Percentiles rank a stretch among this genome's conserved stretches.
Evolutionary conservation across 305 asterid species (phyloP).

Genomic region (Fraxinus platypoda): DNA sequence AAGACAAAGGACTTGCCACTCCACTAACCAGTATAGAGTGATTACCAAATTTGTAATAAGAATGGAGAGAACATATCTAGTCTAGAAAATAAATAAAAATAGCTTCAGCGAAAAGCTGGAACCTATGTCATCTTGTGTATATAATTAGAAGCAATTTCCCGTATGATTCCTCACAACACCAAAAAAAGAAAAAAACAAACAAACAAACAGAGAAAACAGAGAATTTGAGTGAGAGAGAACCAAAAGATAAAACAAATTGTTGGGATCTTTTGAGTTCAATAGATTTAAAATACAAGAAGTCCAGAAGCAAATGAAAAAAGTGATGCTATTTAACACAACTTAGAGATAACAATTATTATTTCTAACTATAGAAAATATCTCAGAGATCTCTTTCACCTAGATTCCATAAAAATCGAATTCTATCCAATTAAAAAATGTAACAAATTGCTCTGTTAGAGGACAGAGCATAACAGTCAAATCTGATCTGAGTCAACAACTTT

Average conservation of each 20-base stretch:
- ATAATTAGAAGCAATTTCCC: neutral
- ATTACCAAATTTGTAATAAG: constrained; percentile 5
- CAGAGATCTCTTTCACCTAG: neutral
- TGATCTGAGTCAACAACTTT: neutral
- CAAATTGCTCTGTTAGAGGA: neutral
- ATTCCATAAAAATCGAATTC: neutral
- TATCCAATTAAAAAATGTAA: neutral
- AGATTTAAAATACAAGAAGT: neutral
- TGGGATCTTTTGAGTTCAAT: neutral
- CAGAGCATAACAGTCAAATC: neutral
- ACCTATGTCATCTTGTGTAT: constrained; percentile 6
- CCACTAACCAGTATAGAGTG: constrained; percentile 8
- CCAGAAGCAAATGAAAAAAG: neutral
- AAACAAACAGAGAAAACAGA: no score
- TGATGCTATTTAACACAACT: neutral
- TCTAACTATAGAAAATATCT: neutral
- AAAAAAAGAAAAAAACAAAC: no score
- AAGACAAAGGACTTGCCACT: neutral
- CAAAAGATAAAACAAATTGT: neutral
- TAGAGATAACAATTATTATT: neutral
- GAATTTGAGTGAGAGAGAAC: neutral
- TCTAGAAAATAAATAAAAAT: constrained; percentile 13
- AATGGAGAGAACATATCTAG: neutral
- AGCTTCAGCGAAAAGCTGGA: constrained; percentile 10
- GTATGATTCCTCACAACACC: neutral